A percentile compares a stretch with the other conserved stretches of the same genome.
These are phyloP conservation scores for Selaginella moellendorffii DNA, from an alignment of 75 land plant species.

Conservation along the genomic window DNA sequence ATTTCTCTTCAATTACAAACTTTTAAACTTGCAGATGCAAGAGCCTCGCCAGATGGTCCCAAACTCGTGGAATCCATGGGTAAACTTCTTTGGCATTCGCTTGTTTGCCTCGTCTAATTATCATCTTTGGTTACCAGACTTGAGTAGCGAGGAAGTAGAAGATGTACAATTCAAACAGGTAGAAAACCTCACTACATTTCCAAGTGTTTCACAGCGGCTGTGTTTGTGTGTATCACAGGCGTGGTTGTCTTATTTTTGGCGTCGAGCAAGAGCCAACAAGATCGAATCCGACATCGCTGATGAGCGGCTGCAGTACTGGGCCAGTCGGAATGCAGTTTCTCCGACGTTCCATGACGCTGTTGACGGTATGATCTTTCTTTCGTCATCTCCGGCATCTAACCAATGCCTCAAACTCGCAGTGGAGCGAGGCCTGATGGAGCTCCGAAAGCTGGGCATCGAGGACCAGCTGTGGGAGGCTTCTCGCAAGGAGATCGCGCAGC, in stretches of 20 bases:
- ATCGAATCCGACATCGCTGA: constrained; percentile 61
- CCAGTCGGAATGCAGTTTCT: constrained; percentile 15
- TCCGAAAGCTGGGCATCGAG: constrained; percentile 73
- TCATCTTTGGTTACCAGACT: constrained; percentile 27
- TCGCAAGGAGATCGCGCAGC: constrained; percentile 45
- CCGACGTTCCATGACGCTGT: constrained; percentile 49
- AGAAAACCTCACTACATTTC: neutral
- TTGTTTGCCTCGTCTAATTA: neutral
- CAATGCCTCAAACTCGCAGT: too few relatives aligned
- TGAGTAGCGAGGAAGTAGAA: constrained; percentile 66
- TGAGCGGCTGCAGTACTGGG: constrained; percentile 47
- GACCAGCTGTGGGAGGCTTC: constrained; percentile 84
- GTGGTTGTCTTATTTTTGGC: constrained; percentile 87
- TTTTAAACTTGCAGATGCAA: neutral
- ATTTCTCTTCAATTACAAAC: neutral
- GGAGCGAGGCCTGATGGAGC: constrained; percentile 71
- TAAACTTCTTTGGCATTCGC: constrained; percentile 1
- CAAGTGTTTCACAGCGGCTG: neutral
- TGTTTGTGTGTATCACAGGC: too few relatives aligned
- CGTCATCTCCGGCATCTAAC: too few relatives aligned
- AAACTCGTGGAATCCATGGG: constrained; percentile 16
- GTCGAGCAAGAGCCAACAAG: constrained; percentile 72
- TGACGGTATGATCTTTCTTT: too few relatives aligned
- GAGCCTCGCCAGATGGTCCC: constrained; percentile 5
- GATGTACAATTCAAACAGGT: constrained; percentile 98